Evolutionary conservation across 2,329 filamentous ascomycete species (phyloP).

Genomic region (Fusarium agapanthi): DNA sequence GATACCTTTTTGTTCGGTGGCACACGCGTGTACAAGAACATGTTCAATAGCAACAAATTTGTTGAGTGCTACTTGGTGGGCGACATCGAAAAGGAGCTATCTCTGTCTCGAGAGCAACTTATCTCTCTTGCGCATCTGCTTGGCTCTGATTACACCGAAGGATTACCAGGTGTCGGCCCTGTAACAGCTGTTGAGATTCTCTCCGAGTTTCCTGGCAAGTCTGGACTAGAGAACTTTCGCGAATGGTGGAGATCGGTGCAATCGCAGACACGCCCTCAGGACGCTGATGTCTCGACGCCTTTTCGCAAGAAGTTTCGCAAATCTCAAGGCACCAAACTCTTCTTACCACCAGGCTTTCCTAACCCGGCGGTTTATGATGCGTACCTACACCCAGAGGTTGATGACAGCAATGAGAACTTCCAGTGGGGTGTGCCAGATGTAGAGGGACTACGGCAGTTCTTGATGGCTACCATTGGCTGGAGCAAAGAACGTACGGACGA

Average conservation of each 20-base stretch:
- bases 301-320: constrained; percentile 91
- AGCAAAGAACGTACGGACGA: constrained; percentile 91
- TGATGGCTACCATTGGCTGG: constrained; percentile 96
- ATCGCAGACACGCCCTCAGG: constrained; percentile 67
- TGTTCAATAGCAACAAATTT: constrained; percentile 99
- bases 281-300: constrained; percentile 64
- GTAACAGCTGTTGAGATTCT: constrained; percentile 95
- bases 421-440: constrained; percentile 97
- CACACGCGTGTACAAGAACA: constrained; percentile 97
- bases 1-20: constrained; percentile 98
- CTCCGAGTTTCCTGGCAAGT: constrained; percentile 78
- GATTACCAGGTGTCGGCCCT: constrained; percentile 87
- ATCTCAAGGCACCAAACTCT: constrained; percentile 81
- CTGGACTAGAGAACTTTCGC: constrained; percentile 76
- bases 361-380: constrained; percentile 80
- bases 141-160: constrained; percentile 94
- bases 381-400: constrained; percentile 88
- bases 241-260: constrained; percentile 91
- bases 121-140: constrained; percentile 91
- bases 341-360: constrained; percentile 83
- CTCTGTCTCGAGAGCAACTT: constrained; percentile 84
- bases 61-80: constrained; percentile 91
- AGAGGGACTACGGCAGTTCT: constrained; percentile 80
- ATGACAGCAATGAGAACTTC: constrained; percentile 78
- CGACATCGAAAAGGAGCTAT: constrained; percentile 90